These are phyloP conservation scores for Metahyphopichia silvanorum DNA, from an alignment of 805 yeast genomes.

Conservation along the genomic window DNA sequence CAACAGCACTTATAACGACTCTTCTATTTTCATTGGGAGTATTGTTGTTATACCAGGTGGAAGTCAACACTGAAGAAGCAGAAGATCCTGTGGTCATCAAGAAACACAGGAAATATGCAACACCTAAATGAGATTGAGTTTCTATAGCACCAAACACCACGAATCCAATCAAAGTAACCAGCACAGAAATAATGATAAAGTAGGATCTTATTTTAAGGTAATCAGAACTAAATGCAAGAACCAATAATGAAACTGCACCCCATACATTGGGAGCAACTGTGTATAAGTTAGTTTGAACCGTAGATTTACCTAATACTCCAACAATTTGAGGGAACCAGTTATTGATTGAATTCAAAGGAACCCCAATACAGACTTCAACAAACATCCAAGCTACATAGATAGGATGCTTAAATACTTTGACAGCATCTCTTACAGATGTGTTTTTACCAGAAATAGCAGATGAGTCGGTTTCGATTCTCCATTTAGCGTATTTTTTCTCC, in stretches of 20 bases:
- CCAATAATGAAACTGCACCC: conserved; percentile 43
- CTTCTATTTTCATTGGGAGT: conserved; percentile 45
- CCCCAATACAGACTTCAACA: conserved; percentile 44
- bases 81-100: conserved; percentile 49
- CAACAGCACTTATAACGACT: conserved; percentile 45
- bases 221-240: conserved; percentile 41
- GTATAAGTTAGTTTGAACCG: conserved; percentile 37
- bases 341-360: conserved; percentile 46
- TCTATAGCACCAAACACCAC: conserved; percentile 46
- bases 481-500: conserved; percentile 34
- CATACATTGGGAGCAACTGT: conserved; percentile 49
- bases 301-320: conserved; percentile 33
- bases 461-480: conserved; percentile 44
- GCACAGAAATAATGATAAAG: conserved; percentile 36
- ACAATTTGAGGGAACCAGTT: conserved; percentile 50
- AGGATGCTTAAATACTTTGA: conserved; percentile 44
- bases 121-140: conserved; percentile 32
- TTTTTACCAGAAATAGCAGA: conserved; percentile 36
- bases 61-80: conserved; percentile 47
- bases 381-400: conserved; percentile 44
- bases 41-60: conserved; percentile 51
- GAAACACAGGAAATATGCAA: conserved; percentile 42
- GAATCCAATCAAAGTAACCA: conserved; percentile 42
- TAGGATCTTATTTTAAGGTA: conserved; percentile 33
- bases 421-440: conserved; percentile 37